phyloP scores from a whole-genome alignment of 2,329 filamentous ascomycete species.

The Colletotrichum simmondsii region DNA sequence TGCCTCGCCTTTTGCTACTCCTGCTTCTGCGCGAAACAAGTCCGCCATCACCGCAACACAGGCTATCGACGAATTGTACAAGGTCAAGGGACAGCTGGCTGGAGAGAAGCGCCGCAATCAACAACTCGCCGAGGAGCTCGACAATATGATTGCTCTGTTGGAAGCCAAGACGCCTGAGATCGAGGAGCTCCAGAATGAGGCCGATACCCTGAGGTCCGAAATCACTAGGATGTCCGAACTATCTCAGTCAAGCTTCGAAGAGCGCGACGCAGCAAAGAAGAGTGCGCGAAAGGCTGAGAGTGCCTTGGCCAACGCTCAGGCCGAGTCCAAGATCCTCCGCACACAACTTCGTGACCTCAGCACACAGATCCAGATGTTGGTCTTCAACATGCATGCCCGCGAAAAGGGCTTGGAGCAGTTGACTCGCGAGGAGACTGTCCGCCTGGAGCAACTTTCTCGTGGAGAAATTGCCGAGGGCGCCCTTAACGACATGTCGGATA shows the following conservation, averaged over 20 bases:
- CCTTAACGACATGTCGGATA: constrained; percentile 81
- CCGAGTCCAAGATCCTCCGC: constrained; percentile 82
- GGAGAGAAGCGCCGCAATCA: constrained; percentile 79
- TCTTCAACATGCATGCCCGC: constrained; percentile 85
- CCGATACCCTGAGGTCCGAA: constrained; percentile 82
- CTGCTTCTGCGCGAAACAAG: constrained; percentile 67
- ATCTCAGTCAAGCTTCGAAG: constrained; percentile 83
- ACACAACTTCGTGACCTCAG: constrained; percentile 91
- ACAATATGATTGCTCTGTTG: constrained; percentile 86
- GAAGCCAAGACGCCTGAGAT: constrained; percentile 90
- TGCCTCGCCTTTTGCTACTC: constrained; percentile 72
- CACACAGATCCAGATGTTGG: constrained; percentile 88
- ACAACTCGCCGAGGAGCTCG: constrained; percentile 79
- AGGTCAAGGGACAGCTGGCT: constrained; percentile 77
- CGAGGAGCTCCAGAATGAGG: constrained; percentile 84
- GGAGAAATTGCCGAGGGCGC: constrained; percentile 79
- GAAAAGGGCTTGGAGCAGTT: constrained; percentile 82
- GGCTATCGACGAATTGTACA: constrained; percentile 72
- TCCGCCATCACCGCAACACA: constrained; percentile 69
- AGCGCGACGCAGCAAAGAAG: constrained; percentile 82
- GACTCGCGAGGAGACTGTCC: constrained; percentile 76
- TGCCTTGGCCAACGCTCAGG: constrained; percentile 71
- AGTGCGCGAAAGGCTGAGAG: constrained; percentile 82
- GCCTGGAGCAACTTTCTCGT: constrained; percentile 81
- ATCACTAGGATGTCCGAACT: constrained; percentile 87